A percentile compares a stretch with the other conserved stretches of the same genome.
These are phyloP conservation scores for Nicotiana attenuata DNA, from an alignment of 257 asterid genomes.

Conservation along the genomic window DNA sequence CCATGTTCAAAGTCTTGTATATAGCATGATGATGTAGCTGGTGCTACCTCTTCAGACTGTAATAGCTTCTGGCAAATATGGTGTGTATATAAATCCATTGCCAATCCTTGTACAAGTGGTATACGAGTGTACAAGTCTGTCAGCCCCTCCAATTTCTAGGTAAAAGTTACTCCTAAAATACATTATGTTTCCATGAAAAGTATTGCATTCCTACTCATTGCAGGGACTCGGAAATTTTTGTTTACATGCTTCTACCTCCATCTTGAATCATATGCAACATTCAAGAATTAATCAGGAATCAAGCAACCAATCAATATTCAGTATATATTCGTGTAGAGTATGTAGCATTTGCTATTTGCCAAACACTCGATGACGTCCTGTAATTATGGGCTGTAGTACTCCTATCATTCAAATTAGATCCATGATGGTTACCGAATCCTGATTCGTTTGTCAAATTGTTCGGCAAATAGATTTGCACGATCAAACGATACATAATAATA, in stretches of 20 bases:
- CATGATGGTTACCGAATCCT: no score
- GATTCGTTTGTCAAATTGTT: no score
- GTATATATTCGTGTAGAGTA: no score
- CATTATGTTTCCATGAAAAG: not conserved
- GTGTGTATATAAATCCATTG: not conserved
- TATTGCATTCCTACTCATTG: not conserved
- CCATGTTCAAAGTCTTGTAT: slow-evolving; percentile 1
- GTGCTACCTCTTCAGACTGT: not conserved
- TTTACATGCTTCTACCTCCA: not conserved
- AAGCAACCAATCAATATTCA: no score
- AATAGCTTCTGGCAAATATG: not conserved
- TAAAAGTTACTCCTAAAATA: not conserved
- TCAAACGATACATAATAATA: no score
- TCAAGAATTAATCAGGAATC: not conserved
- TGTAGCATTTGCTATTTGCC: no score
- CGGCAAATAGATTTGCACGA: no score
- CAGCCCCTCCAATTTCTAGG: not conserved
- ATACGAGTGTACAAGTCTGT: not conserved
- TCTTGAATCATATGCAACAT: not conserved
- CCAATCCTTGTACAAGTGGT: not conserved
- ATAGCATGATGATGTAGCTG: not conserved
- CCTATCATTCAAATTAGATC: no score
- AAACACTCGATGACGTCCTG: no score
- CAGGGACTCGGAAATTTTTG: not conserved
- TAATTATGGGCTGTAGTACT: no score